phyloP scores from a whole-genome alignment of 495 filamentous ascomycete species.

The Hypoxylon trugodes region DNA sequence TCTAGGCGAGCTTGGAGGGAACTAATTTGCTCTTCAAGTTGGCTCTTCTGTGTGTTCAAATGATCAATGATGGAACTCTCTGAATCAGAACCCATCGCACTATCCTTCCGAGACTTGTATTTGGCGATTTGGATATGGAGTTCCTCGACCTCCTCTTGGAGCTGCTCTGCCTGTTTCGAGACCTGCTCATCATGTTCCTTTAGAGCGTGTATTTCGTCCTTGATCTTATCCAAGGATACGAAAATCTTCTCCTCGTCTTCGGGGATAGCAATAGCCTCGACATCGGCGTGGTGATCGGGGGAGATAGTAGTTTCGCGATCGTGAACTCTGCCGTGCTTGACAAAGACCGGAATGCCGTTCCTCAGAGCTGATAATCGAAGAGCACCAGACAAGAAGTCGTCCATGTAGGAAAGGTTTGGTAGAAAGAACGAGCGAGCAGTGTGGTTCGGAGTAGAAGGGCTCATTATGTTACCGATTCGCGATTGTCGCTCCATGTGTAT shows the following conservation, averaged over 20 bases:
- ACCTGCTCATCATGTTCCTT: conserved; percentile 60
- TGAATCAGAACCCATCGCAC: conserved; percentile 57
- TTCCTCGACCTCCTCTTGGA: conserved; percentile 54
- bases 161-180: conserved; percentile 56
- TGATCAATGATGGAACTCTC: conserved; percentile 52
- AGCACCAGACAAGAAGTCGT: conserved; percentile 56
- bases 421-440: conserved; percentile 57
- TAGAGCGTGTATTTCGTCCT: conserved; percentile 57
- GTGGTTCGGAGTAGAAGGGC: conserved; percentile 41
- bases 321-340: conserved; percentile 50
- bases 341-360: conserved; percentile 58
- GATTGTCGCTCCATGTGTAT: conserved; percentile 25
- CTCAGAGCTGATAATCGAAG: conserved; percentile 53
- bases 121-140: conserved; percentile 54
- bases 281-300: conserved; percentile 46
- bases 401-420: conserved; percentile 54
- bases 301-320: conserved; percentile 42
- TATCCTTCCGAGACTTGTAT: conserved; percentile 52
- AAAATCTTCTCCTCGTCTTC: conserved; percentile 61
- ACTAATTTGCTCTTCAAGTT: conserved; percentile 54
- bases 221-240: conserved; percentile 64
- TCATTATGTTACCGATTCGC: background rate
- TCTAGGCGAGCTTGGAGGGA: conserved; percentile 53
- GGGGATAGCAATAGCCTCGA: conserved; percentile 51
- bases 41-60: conserved; percentile 42